Evolutionary conservation across 768 basidiomycete species (phyloP).

Genomic region (Tylopilus sp.): DNA sequence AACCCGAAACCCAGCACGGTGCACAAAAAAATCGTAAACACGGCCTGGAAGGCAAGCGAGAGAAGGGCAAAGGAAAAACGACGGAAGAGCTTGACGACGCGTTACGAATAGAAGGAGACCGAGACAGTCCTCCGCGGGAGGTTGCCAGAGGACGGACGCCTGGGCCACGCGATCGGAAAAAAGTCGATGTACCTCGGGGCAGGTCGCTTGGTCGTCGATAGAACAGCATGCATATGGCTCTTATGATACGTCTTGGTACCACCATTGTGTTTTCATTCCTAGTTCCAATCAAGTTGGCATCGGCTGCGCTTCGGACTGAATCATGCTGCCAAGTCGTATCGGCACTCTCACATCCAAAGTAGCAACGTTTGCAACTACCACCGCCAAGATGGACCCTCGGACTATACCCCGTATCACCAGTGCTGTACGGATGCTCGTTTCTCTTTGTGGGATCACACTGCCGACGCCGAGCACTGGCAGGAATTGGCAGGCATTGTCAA

Average conservation of each 20-base stretch:
- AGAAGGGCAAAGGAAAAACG: constrained; percentile 16
- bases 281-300: neutral
- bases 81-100: neutral
- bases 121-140: constrained; percentile 8
- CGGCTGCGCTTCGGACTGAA: neutral
- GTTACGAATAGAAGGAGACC: constrained; percentile 14
- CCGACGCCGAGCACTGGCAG: constrained; percentile 36
- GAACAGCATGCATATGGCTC: constrained; percentile 7
- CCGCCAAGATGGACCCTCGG: constrained; percentile 16
- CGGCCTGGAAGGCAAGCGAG: constrained; percentile 10
- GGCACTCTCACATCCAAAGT: neutral
- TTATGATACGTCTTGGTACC: constrained; percentile 3
- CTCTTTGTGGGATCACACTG: constrained; percentile 5
- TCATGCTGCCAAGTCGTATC: constrained; percentile 10
- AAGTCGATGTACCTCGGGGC: constrained; percentile 14
- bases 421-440: constrained; percentile 15
- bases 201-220: constrained; percentile 24
- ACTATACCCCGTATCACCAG: constrained; percentile 19
- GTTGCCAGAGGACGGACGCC: constrained; percentile 25
- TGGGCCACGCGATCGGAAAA: constrained; percentile 20
- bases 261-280: constrained; percentile 3
- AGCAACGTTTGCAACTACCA: constrained; percentile 1
- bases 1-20: constrained; percentile 3
- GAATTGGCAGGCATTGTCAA: constrained; percentile 70
- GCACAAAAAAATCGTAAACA: constrained; percentile 7